Base-by-base conservation (phyloP, 148 eudicot species). In the Nepenthes gracilis region DNA sequence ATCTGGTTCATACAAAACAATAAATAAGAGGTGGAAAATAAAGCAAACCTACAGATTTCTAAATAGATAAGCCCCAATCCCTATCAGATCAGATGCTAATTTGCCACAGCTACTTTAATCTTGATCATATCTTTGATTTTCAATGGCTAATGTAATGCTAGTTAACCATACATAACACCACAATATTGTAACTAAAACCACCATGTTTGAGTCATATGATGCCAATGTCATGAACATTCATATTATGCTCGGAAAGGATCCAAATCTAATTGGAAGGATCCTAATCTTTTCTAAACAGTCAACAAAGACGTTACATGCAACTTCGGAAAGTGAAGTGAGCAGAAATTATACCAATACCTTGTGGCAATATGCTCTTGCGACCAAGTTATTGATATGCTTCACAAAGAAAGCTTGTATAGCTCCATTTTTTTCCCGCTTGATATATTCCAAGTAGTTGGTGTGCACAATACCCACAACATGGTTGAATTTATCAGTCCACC, bases 401-500 rank as follows among this genome's bases (percentile, higher is more conserved):
- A 93, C 98, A 64, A 93, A 49, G 57, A 88, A 93, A 60, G 96
- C 96, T 73, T 93, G 96, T 55, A 88, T 57, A 54, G 95, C 98
- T 4, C 96, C 95, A 79, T 88, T 83, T 71, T 85, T 88, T 81
- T 93, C 98, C 77, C 98, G 82, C 80, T 93, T 93, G 74, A 93
- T 88, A 73, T 93, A 93, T 55, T 93, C 98, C 75, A 93, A 75
- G 81, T 93, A 93, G 69, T 93, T 93, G n/a, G 98, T 93, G 74
- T 93, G 98, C 73, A 93, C 98, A 60, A 93, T 69, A 69, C 98
- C 98, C 58, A 93, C 95, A 36, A 93, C 98, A 75, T 93, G 96
- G 75, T 88, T 88, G 67, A 93, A 93, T 80, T 88, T 93, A 70
- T 88, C 96, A 67, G 96, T 93, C 98, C 98, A 93, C n/a, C 98